Conservation (phyloP, 768 basidiomycete species). For the Psilocybe sp. region DNA sequence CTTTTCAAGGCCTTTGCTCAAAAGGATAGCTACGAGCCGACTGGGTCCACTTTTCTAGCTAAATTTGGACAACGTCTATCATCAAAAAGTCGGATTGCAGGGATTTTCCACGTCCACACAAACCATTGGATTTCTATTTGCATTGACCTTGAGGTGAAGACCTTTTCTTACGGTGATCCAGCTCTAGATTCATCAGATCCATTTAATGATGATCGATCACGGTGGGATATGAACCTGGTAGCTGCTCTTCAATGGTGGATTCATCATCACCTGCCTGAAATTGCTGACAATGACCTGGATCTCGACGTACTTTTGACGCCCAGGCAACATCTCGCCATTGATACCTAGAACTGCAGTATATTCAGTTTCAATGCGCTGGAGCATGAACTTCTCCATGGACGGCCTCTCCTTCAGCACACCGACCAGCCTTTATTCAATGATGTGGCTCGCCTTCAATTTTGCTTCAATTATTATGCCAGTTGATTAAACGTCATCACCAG, state of each 20-base stretch:
- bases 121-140: slow-evolving; percentile 2
- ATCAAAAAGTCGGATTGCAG: neutral
- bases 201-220: no score
- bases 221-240: no score
- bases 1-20: neutral
- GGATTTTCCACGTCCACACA: neutral
- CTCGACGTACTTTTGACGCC: neutral
- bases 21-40: neutral
- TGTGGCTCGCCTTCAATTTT: no score
- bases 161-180: neutral
- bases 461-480: neutral
- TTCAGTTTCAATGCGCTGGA: neutral
- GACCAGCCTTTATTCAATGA: neutral
- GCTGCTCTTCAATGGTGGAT: neutral
- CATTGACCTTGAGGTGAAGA: neutral
- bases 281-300: neutral
- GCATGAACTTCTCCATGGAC: neutral
- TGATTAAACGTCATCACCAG: neutral
- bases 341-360: neutral
- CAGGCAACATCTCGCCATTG: neutral
- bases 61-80: neutral
- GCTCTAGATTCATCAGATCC: neutral
- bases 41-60: neutral
- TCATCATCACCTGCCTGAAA: neutral
- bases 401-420: neutral